Base-by-base conservation (phyloP, 768 basidiomycete genomes). In the Exsudoporus frostii region DNA sequence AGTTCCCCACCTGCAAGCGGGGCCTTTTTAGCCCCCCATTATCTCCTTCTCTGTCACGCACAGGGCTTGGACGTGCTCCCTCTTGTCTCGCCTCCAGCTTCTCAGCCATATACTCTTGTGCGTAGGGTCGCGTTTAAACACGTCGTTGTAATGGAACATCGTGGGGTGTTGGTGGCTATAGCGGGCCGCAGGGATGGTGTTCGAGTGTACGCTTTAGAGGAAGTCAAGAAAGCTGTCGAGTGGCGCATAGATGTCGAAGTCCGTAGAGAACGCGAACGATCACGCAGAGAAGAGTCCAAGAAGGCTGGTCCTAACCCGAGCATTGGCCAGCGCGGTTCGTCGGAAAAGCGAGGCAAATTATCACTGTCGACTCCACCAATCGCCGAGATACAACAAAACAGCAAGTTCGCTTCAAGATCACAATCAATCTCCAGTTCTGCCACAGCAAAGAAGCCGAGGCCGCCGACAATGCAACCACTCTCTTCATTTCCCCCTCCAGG, bases 121-220 rank as follows among this genome's bases (percentile, higher is more conserved):
- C 82, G 91, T 20, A 79, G 90, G 50, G 88, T 91, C 47, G 78
- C 80, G 33, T 93, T 93, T 71, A 92, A 91, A 65, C 84, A 80
- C 51, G 85, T 93, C n/a, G 88, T 93, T 1, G 86, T 93, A 14
- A 93, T 93, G 91, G 91, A 93, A 61, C 88, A 92, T 63, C 86
- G 91, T 29, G 91, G 90, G 7, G 90, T 93, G 0, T 73, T 93
- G n/a, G 91, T 93, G 9, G 90, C 91, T 13, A 91, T 93, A 56
- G 92, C 92, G 15, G 91, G 91, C 9, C 76, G 91, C 56, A 74
- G 91, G 60, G 90, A 92, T 57, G 90, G 91, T 4, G 90, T 93
- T 40, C 80, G 91, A 33, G 91, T 93, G 17, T 93, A 93, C 67
- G 91, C 91, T 17, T 74, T 93, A 15, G 90, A 92, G 53, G 91